These are phyloP conservation scores for Fusarium aywerte DNA, from an alignment of 2,329 filamentous ascomycete genomes.

Conservation along the genomic window DNA sequence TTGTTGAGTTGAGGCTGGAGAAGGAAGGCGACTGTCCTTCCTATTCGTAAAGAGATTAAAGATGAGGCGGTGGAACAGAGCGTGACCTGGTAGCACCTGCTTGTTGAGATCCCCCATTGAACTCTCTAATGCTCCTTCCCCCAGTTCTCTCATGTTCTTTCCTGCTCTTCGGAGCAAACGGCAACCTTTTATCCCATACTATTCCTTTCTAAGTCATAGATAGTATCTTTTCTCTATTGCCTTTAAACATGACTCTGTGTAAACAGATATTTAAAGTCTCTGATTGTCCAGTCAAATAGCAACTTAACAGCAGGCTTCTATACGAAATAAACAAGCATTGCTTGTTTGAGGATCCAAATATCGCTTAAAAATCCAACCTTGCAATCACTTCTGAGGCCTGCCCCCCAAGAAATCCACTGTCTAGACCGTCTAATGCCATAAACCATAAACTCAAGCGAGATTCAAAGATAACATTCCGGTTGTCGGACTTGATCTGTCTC, in stretches of 20 bases:
- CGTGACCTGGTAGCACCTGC: not conserved
- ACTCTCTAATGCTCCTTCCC: not conserved
- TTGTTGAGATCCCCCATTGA: not conserved
- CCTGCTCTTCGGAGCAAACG: not conserved
- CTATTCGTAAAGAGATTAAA: not conserved
- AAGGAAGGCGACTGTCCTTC: not conserved
- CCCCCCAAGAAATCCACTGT: not conserved
- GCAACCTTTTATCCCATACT: not conserved
- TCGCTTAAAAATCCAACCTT: conserved; percentile 19
- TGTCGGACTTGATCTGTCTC: conserved; percentile 3
- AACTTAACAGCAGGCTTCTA: not conserved
- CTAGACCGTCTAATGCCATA: conserved; percentile 5
- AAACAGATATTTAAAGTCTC: not conserved
- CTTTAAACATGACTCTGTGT: not conserved
- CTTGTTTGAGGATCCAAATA: conserved; percentile 26
- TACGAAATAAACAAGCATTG: conserved; percentile 1
- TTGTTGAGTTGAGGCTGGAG: not conserved
- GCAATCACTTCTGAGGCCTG: not conserved
- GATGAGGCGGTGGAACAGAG: not conserved
- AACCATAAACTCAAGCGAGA: conserved; percentile 13
- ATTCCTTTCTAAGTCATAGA: not conserved
- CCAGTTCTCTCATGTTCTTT: too few species aligned
- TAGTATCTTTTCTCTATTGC: not conserved
- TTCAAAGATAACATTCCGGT: conserved; percentile 2
- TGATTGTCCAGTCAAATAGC: not conserved